Evolutionary conservation across 2,329 filamentous ascomycete genomes (phyloP).

Genomic region (Sclerotinia sclerotiorum): DNA sequence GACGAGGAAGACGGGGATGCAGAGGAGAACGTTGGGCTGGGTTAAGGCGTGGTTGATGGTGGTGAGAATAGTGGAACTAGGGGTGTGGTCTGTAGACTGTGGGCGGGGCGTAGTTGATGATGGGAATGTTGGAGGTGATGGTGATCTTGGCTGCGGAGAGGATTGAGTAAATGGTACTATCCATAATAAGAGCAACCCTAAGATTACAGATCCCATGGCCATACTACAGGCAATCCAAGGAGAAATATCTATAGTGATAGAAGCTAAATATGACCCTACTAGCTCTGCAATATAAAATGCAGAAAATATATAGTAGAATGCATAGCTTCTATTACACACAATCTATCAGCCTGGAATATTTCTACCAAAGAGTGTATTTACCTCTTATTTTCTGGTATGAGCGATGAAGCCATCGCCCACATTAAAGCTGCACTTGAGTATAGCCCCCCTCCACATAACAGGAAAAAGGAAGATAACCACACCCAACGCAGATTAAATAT

Average conservation of each 20-base stretch:
- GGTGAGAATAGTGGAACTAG: constrained; percentile 20
- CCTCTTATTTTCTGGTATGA: constrained; percentile 35
- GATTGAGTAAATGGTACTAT: constrained; percentile 30
- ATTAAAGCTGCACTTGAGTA: constrained; percentile 38
- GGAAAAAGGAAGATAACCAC: constrained; percentile 37
- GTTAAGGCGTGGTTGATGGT: constrained; percentile 26
- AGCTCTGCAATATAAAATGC: constrained; percentile 40
- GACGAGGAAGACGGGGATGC: constrained; percentile 38
- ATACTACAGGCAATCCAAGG: constrained; percentile 39
- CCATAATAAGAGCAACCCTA: constrained; percentile 32
- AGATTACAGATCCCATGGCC: constrained; percentile 31
- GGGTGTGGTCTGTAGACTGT: not conserved
- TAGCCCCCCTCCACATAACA: constrained; percentile 38
- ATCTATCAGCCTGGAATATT: not conserved
- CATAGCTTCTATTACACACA: constrained; percentile 32
- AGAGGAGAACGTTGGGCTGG: constrained; percentile 31
- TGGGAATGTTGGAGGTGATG: not conserved
- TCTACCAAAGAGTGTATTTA: not conserved
- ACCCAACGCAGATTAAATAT: constrained; percentile 34
- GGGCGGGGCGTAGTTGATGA: not conserved
- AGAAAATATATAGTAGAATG: constrained; percentile 40
- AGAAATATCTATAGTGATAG: constrained; percentile 37
- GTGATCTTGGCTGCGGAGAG: not conserved
- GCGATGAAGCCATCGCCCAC: constrained; percentile 40
- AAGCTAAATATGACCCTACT: constrained; percentile 36